Conservation (phyloP, 306 rosid species). For the Geum urbanum region DNA sequence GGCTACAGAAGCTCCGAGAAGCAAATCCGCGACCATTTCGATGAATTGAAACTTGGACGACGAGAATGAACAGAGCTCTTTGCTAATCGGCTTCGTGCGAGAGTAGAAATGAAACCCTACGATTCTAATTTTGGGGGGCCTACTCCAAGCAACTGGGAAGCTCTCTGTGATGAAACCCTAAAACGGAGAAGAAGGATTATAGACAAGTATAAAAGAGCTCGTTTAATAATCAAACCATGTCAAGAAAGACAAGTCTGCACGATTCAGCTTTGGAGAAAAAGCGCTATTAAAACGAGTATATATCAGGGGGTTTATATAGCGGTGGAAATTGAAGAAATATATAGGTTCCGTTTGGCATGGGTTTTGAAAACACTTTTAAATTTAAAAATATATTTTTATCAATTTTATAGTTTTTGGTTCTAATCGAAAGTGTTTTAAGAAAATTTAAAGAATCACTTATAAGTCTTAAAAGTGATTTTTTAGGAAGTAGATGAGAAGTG, state of each 20-base stretch:
- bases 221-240: slow-evolving; percentile 28
- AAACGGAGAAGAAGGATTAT: slow-evolving; percentile 8
- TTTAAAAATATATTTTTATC: no score
- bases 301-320: neutral
- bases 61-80: slow-evolving; percentile 16
- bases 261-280: slow-evolving; percentile 12
- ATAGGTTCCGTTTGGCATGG: no score
- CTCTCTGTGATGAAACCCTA: slow-evolving; percentile 45
- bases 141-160: slow-evolving; percentile 20
- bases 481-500: no score
- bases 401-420: no score
- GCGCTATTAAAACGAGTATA: neutral
- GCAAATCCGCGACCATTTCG: neutral
- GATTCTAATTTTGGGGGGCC: neutral
- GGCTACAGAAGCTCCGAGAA: neutral
- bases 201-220: slow-evolving; percentile 19
- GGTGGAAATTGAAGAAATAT: neutral
- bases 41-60: slow-evolving; percentile 22
- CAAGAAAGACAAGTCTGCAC: slow-evolving; percentile 14
- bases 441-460: no score
- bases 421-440: no score
- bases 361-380: no score
- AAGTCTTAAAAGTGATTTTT: no score
- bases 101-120: slow-evolving; percentile 29
- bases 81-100: neutral